Conservation (phyloP, 495 filamentous ascomycete species). For the Daldinia bambusicola region DNA sequence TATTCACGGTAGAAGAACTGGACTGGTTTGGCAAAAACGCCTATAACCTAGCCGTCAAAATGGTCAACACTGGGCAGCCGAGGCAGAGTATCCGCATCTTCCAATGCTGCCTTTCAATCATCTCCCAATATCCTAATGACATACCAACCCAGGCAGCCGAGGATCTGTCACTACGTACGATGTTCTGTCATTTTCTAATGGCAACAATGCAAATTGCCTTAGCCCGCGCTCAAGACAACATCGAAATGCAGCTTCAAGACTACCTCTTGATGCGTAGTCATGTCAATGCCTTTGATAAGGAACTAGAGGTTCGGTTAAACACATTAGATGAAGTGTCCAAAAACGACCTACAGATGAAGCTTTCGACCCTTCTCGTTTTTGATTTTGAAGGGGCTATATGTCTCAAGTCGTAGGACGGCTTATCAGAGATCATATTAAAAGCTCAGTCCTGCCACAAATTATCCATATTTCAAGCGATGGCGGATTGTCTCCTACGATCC, state of each 20-base stretch:
- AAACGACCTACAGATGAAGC: constrained; percentile 67
- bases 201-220: constrained; percentile 67
- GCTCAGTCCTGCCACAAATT: constrained; percentile 52
- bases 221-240: constrained; percentile 71
- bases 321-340: constrained; percentile 56
- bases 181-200: constrained; percentile 77
- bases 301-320: constrained; percentile 50
- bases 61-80: constrained; percentile 65
- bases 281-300: constrained; percentile 63
- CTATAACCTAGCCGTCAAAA: constrained; percentile 77
- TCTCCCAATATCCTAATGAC: constrained; percentile 66
- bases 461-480: constrained; percentile 61
- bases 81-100: constrained; percentile 66
- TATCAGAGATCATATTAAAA: constrained; percentile 70
- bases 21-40: constrained; percentile 84
- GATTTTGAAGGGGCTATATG: constrained; percentile 79
- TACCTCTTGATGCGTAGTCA: constrained; percentile 69
- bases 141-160: constrained; percentile 49
- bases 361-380: constrained; percentile 71
- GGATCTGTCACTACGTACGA: constrained; percentile 66
- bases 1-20: constrained; percentile 70
- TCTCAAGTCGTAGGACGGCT: constrained; percentile 73
- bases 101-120: constrained; percentile 68
- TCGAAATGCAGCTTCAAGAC: constrained; percentile 66
- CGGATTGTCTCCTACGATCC: constrained; percentile 69